Percentiles rank a stretch among this genome's conserved stretches.
phyloP scores from a whole-genome alignment of 108 stramenopile species.

The Skeletonema menzelii region DNA sequence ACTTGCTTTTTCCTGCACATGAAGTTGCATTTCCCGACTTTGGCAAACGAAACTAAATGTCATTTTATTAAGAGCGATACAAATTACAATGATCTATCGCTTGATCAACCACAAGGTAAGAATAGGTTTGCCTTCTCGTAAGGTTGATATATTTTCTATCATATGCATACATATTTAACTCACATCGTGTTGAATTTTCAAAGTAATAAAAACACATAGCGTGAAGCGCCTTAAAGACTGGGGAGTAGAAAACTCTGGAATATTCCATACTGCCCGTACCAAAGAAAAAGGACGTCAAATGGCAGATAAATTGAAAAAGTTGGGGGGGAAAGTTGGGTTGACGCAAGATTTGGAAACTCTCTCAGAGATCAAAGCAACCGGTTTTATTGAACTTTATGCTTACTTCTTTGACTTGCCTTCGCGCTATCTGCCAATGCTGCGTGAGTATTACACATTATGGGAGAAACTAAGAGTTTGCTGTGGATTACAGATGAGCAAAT shows the following conservation, averaged over 20 bases:
- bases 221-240: neutral
- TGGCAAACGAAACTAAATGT: neutral
- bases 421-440: neutral
- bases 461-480: neutral
- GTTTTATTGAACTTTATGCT: neutral
- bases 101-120: constrained; percentile 1
- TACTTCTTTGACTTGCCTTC: neutral
- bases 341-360: constrained; percentile 5
- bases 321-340: neutral
- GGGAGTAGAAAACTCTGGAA: neutral
- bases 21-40: neutral
- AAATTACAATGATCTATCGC: neutral
- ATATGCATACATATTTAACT: neutral
- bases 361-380: neutral
- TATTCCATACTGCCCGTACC: neutral
- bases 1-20: neutral
- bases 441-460: neutral
- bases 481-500: neutral
- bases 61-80: neutral
- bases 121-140: neutral
- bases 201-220: neutral
- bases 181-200: neutral
- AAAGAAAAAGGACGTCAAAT: neutral
- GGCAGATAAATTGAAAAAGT: neutral
- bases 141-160: neutral